Percentiles rank a stretch among this genome's conserved stretches.
Evolutionary conservation across 1,284 basidiomycete genomes (phyloP).

Genomic region (Cerrena zonata): DNA sequence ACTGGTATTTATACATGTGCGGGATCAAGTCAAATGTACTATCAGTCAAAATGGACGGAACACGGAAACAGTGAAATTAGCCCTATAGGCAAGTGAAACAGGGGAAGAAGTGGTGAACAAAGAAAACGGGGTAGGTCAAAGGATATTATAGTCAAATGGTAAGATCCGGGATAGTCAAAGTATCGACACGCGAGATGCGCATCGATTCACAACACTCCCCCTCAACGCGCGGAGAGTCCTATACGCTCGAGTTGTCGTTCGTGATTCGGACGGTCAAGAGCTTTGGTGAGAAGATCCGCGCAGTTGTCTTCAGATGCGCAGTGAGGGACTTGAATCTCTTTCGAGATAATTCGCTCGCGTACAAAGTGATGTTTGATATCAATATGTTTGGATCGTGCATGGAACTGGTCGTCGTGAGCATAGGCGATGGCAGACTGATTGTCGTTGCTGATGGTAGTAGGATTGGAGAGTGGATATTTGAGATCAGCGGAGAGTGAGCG

Average conservation of each 20-base stretch:
- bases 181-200: too few species aligned
- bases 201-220: slow-evolving; percentile 13
- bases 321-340: slow-evolving; percentile 26
- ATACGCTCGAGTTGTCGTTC: slow-evolving; percentile 1
- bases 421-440: slow-evolving; percentile 28
- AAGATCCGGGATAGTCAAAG: too few species aligned
- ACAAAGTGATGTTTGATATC: slow-evolving; percentile 32
- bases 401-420: slow-evolving; percentile 29
- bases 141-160: too few species aligned
- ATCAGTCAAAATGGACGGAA: slow-evolving; percentile 53
- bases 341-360: slow-evolving; percentile 23
- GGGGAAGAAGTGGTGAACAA: too few species aligned
- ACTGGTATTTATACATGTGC: slow-evolving; percentile 35
- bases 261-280: slow-evolving; percentile 17
- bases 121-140: too few species aligned
- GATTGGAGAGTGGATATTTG: slow-evolving; percentile 14
- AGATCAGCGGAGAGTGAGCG: slow-evolving; percentile 21
- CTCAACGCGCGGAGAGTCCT: slow-evolving; percentile 9
- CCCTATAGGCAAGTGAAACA: too few species aligned
- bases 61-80: too few species aligned
- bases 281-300: slow-evolving; percentile 40
- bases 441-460: slow-evolving; percentile 22
- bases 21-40: slow-evolving; percentile 37
- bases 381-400: slow-evolving; percentile 34
- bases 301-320: slow-evolving; percentile 27